phyloP scores from a whole-genome alignment of 177 flowering plant genomes.

The Vitis hybrid region DNA sequence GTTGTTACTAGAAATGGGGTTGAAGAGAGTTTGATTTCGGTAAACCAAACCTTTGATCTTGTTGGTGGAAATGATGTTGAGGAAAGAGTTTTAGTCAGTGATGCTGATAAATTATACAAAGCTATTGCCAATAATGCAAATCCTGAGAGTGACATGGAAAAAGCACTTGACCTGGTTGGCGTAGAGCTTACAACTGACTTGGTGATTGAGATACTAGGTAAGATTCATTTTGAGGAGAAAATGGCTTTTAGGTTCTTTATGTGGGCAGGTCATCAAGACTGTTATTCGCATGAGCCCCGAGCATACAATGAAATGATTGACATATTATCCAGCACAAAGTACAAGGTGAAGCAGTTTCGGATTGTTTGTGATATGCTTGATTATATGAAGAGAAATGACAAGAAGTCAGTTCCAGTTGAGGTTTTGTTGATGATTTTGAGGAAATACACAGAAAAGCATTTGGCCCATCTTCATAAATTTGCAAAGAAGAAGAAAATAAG shows the following conservation, averaged over 20 bases:
- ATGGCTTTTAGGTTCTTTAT: constrained; percentile 79
- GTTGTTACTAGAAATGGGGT: too few species aligned
- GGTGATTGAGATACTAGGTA: constrained; percentile 54
- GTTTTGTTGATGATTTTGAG: constrained; percentile 59
- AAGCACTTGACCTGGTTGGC: constrained; percentile 52
- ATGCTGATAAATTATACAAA: constrained; percentile 34
- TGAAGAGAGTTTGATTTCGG: not conserved
- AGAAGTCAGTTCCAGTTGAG: constrained; percentile 66
- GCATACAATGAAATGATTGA: constrained; percentile 79
- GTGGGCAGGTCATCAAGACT: constrained; percentile 77
- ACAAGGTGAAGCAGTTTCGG: constrained; percentile 78
- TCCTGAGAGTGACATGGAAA: constrained; percentile 49
- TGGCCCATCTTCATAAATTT: constrained; percentile 66
- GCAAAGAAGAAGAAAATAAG: constrained; percentile 77
- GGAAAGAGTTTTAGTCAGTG: constrained; percentile 3
- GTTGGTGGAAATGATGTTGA: not conserved
- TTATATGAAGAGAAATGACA: constrained; percentile 84
- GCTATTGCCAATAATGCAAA: constrained; percentile 30
- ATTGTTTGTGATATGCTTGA: constrained; percentile 82
- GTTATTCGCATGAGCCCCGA: constrained; percentile 56
- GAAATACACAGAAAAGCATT: constrained; percentile 64
- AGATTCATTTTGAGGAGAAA: constrained; percentile 75
- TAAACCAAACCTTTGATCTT: not conserved
- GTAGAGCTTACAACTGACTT: constrained; percentile 47
- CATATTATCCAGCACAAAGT: constrained; percentile 71